Base-by-base conservation (phyloP, 768 basidiomycete genomes). In the Psilocybe subaeruginosa region DNA sequence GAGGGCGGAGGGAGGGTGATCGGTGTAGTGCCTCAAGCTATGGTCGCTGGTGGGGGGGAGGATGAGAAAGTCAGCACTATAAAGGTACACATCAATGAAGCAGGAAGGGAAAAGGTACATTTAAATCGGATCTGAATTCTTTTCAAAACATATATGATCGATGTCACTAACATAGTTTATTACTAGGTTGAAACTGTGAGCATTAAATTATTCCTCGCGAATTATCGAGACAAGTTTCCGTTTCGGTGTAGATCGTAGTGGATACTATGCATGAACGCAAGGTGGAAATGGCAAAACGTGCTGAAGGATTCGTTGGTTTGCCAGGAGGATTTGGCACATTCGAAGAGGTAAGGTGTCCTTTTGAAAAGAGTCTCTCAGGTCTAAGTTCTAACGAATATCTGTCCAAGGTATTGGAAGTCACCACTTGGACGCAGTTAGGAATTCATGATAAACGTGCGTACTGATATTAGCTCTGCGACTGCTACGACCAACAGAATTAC, bases 291-390 rank as follows among this genome's bases (percentile, higher is more conserved):
- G 95, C 96, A 0, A 84, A 84, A 64, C 79, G 90, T 8, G 85
- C 85, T 0, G 81, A 83, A 16, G 95, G 88, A 0, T 99, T 99
- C 68, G 77, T 98, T 50, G 93, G 88, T 9, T 78, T 99, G 17
- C 96, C 97, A 1, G 97, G 97, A 17, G 97, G 97, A 0, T 97
- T 87, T 70, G 97, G 97, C 8, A 98, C 96, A 0, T 93, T 94
- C 64, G 97, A 99, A 76, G 97, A 98, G 83, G 92, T 89, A 31
- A 61, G 72, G 0, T 19, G 48, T 19, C 4, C 41, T 9, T 31
- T 59, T 6, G 23, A 9, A 9, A 9, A 9, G 17, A 29, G 29
- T 41, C 9, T 16, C 45, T 16, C 11, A 33, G 30, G 29, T 46
- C 27, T 59, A 19, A 41, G 68, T 60, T 33, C 45, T 47, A 37